Base-by-base conservation (phyloP, 1,284 basidiomycete genomes). In the Trametes hirsuta region DNA sequence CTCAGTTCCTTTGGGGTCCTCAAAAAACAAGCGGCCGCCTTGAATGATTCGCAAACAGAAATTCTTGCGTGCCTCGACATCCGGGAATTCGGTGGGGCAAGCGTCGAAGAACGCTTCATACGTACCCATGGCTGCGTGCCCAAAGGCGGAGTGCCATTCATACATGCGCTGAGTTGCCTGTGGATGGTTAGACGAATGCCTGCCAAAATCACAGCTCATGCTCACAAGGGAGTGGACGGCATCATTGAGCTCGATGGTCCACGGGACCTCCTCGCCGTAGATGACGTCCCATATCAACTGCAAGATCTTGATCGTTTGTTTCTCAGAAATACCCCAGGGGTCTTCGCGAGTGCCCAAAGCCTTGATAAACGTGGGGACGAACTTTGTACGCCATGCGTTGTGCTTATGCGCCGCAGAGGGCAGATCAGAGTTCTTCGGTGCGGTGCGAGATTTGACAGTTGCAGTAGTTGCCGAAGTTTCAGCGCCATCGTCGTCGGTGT, bases 141-240 rank as follows among this genome's bases (percentile, higher is more conserved):
- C 45, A 21, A 54, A 47, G 8, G 45, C 24, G 12, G 36, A 30
- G 4, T 44, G 35, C 53, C 53, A 54, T 22, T 54, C 53, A 12
- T 54, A 54, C 22, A 47, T 15, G 21, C 53, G 44, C 14, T 54
- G 53, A 11, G 46, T 40, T 35, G 53, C 44, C 53, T 54, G 35
- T 25, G 11, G 12, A 18, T 22, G 25, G n/a, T 25, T 30, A 14
- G 5, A 24, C 5, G 18, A 25, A 12, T 11, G 12, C 14, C 15
- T 3, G 9, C 22, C 24, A n/a, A 14, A 15, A 18, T 18, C 18
- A 18, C 18, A 18, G 18, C 18, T 18, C 18, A 18, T 18, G 18
- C 18, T 18, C 18, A 18, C 18, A 18, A 18, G 18, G 18, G 18
- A 18, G 18, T 18, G 18, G 18, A 18, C 18, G 18, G 18, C 18